Base-by-base conservation (phyloP, 148 eudicot genomes). In the Salicornia ramosissima region DNA sequence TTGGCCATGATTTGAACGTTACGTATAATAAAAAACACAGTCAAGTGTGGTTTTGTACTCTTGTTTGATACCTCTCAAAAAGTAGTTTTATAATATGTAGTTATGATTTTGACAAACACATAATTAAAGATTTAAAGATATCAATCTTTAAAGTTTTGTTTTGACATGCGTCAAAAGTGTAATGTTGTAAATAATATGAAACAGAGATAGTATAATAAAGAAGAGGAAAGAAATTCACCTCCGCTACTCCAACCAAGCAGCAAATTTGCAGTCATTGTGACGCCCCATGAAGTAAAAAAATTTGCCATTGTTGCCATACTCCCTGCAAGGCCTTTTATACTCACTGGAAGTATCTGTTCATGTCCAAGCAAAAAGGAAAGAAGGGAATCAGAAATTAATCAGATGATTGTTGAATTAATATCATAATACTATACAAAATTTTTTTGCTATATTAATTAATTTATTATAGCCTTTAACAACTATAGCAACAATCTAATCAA, bases 291-390 rank as follows among this genome's bases (percentile, higher is more conserved):
- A 19, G 83, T 47, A 64, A 85, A 61, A 83, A 88, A 91, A 78
- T 91, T 88, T 29, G 78, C 74, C 77, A 91, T 60, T 30, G 89
- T 85, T 59, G 97, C 97, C 51, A 84, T 74, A 64, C 97, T 91
- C 30, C 95, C 95, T 47, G 88, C 97, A 65, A 91, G 86, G 50
- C 97, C 80, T 76, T 91, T 91, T 57, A 91, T 83, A 59, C 71
- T 81, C 1, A 79, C 84, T 5, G 97, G 97, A 51, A 91, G 88
- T 29, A 91, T 86, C 97, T 91, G 82, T 42, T 62, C 19, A 45
- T 49, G 24, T 30, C 22, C 31, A 66, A 40, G 15, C 28, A 21
- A 45, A 11, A 51, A 26, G 59, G 18, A 31, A 25, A n/a, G n/a
- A n/a, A 9, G 34, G 2, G 22, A 33, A 10, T 8, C 16, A 19